phyloP scores from a whole-genome alignment of 2,329 filamentous ascomycete species.

The Aciculosporium take region DNA sequence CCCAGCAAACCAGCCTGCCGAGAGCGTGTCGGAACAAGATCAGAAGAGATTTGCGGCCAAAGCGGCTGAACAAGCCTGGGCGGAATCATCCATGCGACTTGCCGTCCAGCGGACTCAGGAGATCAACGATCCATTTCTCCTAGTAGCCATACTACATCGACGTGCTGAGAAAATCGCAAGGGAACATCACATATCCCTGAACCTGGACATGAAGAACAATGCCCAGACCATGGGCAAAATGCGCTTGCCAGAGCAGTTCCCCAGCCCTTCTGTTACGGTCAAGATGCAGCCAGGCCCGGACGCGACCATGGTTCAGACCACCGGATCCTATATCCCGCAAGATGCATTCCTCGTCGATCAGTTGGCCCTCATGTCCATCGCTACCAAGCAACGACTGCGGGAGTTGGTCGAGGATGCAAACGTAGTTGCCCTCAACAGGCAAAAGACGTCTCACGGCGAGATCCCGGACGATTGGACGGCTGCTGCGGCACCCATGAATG shows the following conservation, averaged over 20 bases:
- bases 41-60: conserved; percentile 54
- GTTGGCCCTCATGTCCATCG: conserved; percentile 67
- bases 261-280: conserved; percentile 37
- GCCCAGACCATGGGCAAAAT: conserved; percentile 31
- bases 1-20: conserved; percentile 47
- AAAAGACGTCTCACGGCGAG: conserved; percentile 64
- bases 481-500: conserved; percentile 44
- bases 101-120: conserved; percentile 52
- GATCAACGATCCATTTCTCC: conserved; percentile 58
- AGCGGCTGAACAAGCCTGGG: conserved; percentile 50
- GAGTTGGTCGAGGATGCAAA: conserved; percentile 66
- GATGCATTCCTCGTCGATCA: conserved; percentile 70
- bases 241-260: conserved; percentile 33
- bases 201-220: conserved; percentile 38
- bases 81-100: conserved; percentile 46
- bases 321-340: conserved; percentile 57
- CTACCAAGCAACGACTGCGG: conserved; percentile 65
- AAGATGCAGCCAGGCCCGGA: conserved; percentile 45
- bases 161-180: conserved; percentile 43
- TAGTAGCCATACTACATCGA: conserved; percentile 45
- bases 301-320: conserved; percentile 46
- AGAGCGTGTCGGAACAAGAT: conserved; percentile 26
- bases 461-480: conserved; percentile 64
- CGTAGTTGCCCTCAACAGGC: conserved; percentile 54
- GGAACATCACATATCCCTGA: conserved; percentile 42